phyloP scores from a whole-genome alignment of 1,284 basidiomycete species.

The Puccinia horiana region DNA sequence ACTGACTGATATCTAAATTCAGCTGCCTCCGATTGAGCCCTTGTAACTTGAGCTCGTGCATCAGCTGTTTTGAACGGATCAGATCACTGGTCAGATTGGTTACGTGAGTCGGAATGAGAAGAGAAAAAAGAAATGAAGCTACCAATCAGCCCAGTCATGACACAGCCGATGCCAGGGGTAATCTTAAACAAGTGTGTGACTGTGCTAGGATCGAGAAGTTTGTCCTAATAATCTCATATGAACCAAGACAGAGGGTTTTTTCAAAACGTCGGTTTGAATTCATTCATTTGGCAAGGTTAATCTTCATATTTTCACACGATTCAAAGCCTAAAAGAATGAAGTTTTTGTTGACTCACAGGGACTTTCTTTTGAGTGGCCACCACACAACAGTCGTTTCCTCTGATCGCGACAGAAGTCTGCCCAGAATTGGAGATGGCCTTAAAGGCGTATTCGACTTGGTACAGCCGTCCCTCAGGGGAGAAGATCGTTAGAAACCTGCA shows the following conservation, averaged over 20 bases:
- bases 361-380: conserved; percentile 99
- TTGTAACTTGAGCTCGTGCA: conserved; percentile 82
- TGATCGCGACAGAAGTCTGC: conserved; percentile 86
- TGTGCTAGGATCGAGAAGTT: conserved; percentile 90
- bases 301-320: neutral
- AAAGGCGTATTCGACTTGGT: conserved; percentile 99
- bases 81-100: conserved; percentile 12
- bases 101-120: neutral
- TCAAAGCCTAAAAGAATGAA: neutral
- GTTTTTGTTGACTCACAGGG: conserved; percentile 66
- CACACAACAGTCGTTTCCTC: conserved; percentile 90
- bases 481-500: conserved; percentile 61
- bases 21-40: conserved; percentile 87
- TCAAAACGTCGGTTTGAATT: neutral
- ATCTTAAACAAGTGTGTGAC: conserved; percentile 96
- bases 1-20: conserved; percentile 86
- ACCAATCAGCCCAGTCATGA: conserved; percentile 95
- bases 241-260: neutral
- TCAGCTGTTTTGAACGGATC: conserved; percentile 67
- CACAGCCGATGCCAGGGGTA: conserved; percentile 93
- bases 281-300: neutral
- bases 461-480: conserved; percentile 64
- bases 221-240: conserved; percentile 69
- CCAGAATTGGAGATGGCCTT: conserved; percentile 97
- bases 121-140: conserved; percentile 10